phyloP scores from a whole-genome alignment of 192 early-diverging fungal genomes.

The Lunasporangiospora selenospora region DNA sequence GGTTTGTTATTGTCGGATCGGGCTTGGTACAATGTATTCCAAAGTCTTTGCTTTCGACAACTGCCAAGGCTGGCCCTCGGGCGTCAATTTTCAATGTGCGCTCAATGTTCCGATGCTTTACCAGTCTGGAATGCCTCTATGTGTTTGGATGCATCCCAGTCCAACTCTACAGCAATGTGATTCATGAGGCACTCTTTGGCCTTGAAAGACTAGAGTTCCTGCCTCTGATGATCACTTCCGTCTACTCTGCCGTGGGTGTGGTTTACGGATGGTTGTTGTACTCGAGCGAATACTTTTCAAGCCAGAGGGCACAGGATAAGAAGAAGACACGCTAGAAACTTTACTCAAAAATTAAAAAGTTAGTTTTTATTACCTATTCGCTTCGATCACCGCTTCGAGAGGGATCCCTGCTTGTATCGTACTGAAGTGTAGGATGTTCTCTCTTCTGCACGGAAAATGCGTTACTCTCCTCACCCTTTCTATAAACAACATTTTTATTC shows the following conservation, averaged over 20 bases:
- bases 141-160: constrained; percentile 59
- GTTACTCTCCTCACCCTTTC: too few species aligned
- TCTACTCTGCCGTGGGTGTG: constrained; percentile 80
- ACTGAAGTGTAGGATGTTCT: too few species aligned
- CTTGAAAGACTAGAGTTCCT: constrained; percentile 71
- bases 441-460: too few species aligned
- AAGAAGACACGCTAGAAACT: constrained; percentile 22
- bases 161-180: constrained; percentile 60
- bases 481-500: too few species aligned
- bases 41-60: constrained; percentile 11
- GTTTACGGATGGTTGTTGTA: constrained; percentile 72
- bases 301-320: constrained; percentile 31
- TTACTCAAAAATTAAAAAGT: not conserved
- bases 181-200: constrained; percentile 61
- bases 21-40: constrained; percentile 43
- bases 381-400: not conserved
- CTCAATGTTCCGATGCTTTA: constrained; percentile 27
- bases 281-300: constrained; percentile 40
- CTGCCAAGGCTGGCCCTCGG: not conserved
- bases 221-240: constrained; percentile 80
- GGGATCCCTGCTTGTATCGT: not conserved
- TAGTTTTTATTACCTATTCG: not conserved
- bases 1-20: constrained; percentile 48
- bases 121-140: constrained; percentile 60
- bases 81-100: not conserved